These are phyloP conservation scores for Coprinopsis cinerea DNA, from an alignment of 768 basidiomycete species.

Conservation along the genomic window DNA sequence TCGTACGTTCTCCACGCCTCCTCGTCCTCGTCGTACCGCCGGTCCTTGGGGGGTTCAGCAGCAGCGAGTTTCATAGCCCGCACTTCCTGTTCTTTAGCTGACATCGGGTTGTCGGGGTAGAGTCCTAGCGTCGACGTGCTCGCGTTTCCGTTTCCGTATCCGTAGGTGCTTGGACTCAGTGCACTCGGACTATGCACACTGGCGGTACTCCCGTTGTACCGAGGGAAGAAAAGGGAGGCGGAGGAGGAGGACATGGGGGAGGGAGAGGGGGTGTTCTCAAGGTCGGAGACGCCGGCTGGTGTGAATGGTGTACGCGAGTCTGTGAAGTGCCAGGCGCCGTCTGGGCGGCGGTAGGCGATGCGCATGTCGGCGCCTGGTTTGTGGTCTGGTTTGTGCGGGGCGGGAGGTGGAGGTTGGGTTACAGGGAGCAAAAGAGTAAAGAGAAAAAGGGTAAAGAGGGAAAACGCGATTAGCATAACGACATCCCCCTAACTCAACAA, in stretches of 20 bases:
- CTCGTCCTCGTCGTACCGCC: constrained; percentile 8
- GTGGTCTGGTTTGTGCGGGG: constrained; percentile 29
- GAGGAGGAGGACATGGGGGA: constrained; percentile 11
- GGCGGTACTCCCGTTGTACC: neutral
- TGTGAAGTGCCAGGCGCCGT: constrained; percentile 53
- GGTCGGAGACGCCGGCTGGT: constrained; percentile 32
- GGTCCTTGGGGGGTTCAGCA: constrained; percentile 7
- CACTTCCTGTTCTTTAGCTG: constrained; percentile 20
- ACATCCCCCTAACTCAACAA: neutral
- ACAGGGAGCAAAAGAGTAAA: too few species aligned
- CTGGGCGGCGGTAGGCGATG: constrained; percentile 43
- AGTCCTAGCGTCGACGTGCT: neutral
- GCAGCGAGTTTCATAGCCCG: constrained; percentile 10
- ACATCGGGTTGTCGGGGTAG: constrained; percentile 1
- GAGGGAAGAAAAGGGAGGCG: constrained; percentile 13
- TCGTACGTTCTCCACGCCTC: constrained; percentile 17
- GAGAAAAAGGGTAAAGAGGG: too few species aligned
- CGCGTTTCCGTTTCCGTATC: neutral
- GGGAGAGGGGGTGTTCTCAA: constrained; percentile 27
- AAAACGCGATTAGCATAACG: too few species aligned
- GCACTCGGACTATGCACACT: neutral
- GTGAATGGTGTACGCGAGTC: constrained; percentile 35
- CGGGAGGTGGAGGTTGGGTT: neutral
- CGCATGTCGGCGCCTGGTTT: constrained; percentile 53
- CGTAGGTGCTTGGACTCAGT: too few species aligned